A percentile compares a stretch with the other conserved stretches of the same genome.
phyloP scores from a whole-genome alignment of 73 alveolate genomes.

The Paramecium primaurelia region DNA sequence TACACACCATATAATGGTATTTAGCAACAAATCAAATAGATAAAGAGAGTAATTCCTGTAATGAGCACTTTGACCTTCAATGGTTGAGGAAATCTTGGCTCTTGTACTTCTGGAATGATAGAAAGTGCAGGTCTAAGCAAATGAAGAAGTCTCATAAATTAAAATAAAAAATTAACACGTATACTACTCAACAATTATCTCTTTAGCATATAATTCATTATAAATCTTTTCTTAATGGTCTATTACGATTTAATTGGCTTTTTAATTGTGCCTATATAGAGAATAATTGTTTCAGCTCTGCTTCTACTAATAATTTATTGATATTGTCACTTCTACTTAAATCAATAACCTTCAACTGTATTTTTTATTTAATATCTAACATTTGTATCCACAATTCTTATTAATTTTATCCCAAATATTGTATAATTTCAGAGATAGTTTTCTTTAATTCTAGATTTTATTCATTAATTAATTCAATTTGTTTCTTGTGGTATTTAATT shows the following conservation, averaged over 20 bases:
- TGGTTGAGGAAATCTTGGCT: neutral
- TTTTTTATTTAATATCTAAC: neutral
- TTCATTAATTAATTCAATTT: neutral
- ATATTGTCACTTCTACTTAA: neutral
- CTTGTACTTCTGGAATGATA: conserved; percentile 34
- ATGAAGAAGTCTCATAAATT: conserved; percentile 20
- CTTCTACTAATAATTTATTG: neutral
- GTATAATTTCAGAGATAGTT: neutral
- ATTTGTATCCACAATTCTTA: neutral
- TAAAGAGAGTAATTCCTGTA: conserved; percentile 98
- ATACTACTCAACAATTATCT: neutral
- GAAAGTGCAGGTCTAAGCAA: conserved; percentile 21
- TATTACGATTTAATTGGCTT: neutral
- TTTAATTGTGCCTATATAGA: neutral
- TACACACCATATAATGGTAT: conserved; percentile 99
- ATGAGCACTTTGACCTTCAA: conserved; percentile 62
- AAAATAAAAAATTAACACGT: conserved; percentile 4
- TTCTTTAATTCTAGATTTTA: neutral
- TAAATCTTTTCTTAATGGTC: neutral
- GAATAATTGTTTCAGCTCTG: neutral
- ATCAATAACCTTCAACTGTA: neutral
- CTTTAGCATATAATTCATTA: neutral
- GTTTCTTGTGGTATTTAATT: neutral
- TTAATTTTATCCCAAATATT: neutral
- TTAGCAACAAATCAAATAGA: conserved; percentile 99